Evolutionary conservation across 345 rosid genomes (phyloP), one percentile per base, ranked within the genome.

Genomic region (Eucalyptus regnans): DNA sequence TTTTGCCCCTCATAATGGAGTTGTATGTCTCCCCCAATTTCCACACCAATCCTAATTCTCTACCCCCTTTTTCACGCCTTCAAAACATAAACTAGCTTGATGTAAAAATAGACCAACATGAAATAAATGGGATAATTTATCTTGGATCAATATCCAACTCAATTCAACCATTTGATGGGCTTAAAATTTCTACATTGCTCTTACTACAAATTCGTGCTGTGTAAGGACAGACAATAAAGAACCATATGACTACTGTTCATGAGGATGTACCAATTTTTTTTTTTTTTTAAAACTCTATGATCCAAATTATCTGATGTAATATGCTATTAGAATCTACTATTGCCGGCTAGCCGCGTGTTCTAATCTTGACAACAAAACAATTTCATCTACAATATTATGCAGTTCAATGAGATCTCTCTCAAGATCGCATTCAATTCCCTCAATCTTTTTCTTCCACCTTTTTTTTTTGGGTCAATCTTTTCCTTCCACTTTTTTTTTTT

Each of bases 291-390:
- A 52, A 0, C 15, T 41, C 13, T 1, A 25, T 20, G 3, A 76
- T 37, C 2, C 7, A 68, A 68, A 33, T 9, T 9, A 15, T 4
- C 2, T 37, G 1, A 31, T 31, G 80, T 68, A 31, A 31, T 31
- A 31, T 1, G 3, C 8, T 31, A 16, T 68, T 16, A 37, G 25
- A 43, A 71, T 71, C 0, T 43, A 10, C 0, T 71, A 43, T 71
- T 3, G 5, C 0, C 0, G 2, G 8, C 8, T 10, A 6, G 7
- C 14, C 2, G 1, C 8, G 0, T 4, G 1, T 16, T 33, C 6
- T 31, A 18, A 5, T 16, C 0, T 8, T 5, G 4, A 16, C 0
- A 1, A 56, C 6, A 68, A 68, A 68, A 31, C 4, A 8, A 31
- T 68, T 68, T 68, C 79, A 8, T 8, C 5, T 14, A 13, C 0